phyloP scores from a whole-genome alignment of 208 protist genomes.

The Leishmania turanica region DNA sequence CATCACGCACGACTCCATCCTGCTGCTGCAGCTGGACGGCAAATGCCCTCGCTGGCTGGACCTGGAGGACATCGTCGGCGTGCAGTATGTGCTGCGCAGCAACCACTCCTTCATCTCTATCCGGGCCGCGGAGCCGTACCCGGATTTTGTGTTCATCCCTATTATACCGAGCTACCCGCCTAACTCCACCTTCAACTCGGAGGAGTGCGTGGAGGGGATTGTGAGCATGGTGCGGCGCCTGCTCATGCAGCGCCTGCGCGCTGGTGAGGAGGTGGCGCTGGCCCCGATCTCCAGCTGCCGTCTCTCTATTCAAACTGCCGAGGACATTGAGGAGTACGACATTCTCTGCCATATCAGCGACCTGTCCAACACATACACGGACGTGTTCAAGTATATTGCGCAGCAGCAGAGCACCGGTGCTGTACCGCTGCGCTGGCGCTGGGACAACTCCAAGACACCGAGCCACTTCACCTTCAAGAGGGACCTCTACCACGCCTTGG shows the following conservation, averaged over 20 bases:
- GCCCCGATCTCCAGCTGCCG: conserved; percentile 19
- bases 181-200: conserved; percentile 44
- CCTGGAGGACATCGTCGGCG: conserved; percentile 41
- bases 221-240: conserved; percentile 48
- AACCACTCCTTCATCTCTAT: conserved; percentile 48
- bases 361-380: conserved; percentile 27
- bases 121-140: conserved; percentile 34
- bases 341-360: conserved; percentile 39
- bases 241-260: conserved; percentile 44
- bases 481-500: conserved; percentile 37
- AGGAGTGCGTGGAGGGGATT: conserved; percentile 42
- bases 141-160: conserved; percentile 50
- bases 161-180: conserved; percentile 47
- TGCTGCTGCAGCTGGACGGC: conserved; percentile 44
- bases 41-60: conserved; percentile 52
- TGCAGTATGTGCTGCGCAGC: conserved; percentile 45
- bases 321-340: conserved; percentile 42
- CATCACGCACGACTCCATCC: conserved; percentile 50
- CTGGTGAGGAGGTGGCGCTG: conserved; percentile 41
- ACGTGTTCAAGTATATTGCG: conserved; percentile 48
- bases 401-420: conserved; percentile 31
- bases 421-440: conserved; percentile 41
- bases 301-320: conserved; percentile 19
- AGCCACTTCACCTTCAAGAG: conserved; percentile 50
- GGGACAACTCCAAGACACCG: conserved; percentile 52